phyloP scores from a whole-genome alignment of 2,329 filamentous ascomycete genomes.

The Talaromyces albobiverticillius region DNA sequence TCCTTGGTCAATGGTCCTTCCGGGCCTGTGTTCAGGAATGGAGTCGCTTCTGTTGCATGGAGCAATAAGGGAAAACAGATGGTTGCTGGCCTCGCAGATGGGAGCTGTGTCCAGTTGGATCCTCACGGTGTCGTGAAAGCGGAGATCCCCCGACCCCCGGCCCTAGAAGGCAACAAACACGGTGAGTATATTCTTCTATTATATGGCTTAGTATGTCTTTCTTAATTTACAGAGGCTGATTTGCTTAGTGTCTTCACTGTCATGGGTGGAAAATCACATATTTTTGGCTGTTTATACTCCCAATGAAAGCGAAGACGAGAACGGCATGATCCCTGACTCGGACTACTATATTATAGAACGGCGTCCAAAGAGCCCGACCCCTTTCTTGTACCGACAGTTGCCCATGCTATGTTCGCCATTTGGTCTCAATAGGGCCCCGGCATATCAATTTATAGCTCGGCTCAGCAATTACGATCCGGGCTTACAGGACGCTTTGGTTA shows the following conservation, averaged over 20 bases:
- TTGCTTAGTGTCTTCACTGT: slow-evolving; percentile 66
- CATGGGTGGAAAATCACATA: slow-evolving; percentile 84
- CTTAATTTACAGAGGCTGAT: background rate
- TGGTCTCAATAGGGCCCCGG: slow-evolving; percentile 60
- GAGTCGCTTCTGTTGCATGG: slow-evolving; percentile 85
- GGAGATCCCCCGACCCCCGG: slow-evolving; percentile 73
- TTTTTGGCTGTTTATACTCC: slow-evolving; percentile 78
- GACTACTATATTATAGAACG: slow-evolving; percentile 78
- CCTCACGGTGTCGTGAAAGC: slow-evolving; percentile 75
- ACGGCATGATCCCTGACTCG: slow-evolving; percentile 56
- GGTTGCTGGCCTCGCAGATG: slow-evolving; percentile 78
- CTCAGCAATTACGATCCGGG: slow-evolving; percentile 77
- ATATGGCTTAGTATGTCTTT: background rate
- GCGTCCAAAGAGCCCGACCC: slow-evolving; percentile 52
- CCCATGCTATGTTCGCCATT: slow-evolving; percentile 72
- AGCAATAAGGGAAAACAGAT: slow-evolving; percentile 91
- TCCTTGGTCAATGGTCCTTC: slow-evolving; percentile 57
- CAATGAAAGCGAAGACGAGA: slow-evolving; percentile 52
- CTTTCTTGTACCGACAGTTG: slow-evolving; percentile 72
- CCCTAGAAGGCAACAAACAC: slow-evolving; percentile 61
- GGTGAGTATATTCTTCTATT: slow-evolving; percentile 58
- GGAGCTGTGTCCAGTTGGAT: slow-evolving; percentile 77
- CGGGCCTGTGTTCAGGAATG: slow-evolving; percentile 66
- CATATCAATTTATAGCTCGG: slow-evolving; percentile 75
- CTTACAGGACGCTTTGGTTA: slow-evolving; percentile 75